Evolutionary conservation across 495 filamentous ascomycete genomes (phyloP).

Genomic region (Acidiella bohemica): DNA sequence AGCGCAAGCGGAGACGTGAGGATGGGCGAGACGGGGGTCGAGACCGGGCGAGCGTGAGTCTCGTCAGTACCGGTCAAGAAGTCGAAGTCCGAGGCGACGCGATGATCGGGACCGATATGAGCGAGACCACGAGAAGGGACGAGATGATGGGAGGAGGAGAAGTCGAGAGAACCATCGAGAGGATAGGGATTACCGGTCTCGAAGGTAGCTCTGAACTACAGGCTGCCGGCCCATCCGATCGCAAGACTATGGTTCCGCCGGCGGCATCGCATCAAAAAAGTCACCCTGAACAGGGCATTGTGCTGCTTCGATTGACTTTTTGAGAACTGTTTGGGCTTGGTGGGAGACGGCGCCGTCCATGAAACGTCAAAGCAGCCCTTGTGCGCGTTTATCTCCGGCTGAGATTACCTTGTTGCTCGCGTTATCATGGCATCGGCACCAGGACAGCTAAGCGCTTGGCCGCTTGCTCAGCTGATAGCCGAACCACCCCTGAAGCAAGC

Average conservation of each 20-base stretch:
- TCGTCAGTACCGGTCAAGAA: constrained; percentile 26
- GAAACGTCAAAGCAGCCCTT: too few relatives aligned
- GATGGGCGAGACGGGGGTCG: constrained; percentile 3
- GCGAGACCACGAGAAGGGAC: constrained; percentile 5
- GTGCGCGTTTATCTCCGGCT: too few relatives aligned
- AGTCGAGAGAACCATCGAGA: constrained; percentile 22
- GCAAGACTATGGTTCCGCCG: neutral
- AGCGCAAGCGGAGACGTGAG: constrained; percentile 36
- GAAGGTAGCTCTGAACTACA: constrained; percentile 3
- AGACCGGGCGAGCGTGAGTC: constrained; percentile 4
- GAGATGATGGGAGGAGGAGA: constrained; percentile 17
- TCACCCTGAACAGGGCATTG: too few relatives aligned
- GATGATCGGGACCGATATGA: constrained; percentile 24
- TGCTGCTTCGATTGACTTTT: too few relatives aligned
- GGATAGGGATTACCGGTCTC: constrained; percentile 8
- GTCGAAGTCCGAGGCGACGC: constrained; percentile 36
- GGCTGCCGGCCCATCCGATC: too few relatives aligned
- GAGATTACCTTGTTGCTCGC: too few relatives aligned
- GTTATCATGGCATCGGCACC: too few relatives aligned
- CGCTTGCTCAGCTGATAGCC: too few relatives aligned
- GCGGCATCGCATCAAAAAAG: neutral
- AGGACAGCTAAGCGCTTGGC: too few relatives aligned
- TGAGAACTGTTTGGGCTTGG: too few relatives aligned
- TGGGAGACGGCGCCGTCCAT: too few relatives aligned
- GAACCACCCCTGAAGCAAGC: too few relatives aligned